Base-by-base conservation (phyloP, 208 protist species). In the Strigomonas galati region DNA sequence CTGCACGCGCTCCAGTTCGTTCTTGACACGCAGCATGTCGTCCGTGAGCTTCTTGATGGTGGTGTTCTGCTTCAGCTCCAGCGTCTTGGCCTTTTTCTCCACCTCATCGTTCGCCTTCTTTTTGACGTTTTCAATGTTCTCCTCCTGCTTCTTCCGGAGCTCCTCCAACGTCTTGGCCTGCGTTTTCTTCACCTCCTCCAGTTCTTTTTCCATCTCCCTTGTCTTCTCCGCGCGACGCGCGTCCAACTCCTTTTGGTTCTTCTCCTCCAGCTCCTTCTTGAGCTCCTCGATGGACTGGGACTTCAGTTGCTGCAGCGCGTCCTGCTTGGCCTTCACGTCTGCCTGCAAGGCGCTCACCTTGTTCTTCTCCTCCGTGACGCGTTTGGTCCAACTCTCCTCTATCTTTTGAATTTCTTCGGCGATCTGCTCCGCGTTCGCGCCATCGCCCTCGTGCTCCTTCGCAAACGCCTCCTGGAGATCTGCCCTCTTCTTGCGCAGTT, bases 151-250 rank as follows among this genome's bases (percentile, higher is more conserved):
- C 19, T 61, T 72, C 37, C 44, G 17, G 49, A 78, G 62, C 58
- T 69, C 72, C 35, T 78, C 72, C 17, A 68, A 58, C 2, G 66
- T 43, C 57, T 72, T 56, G 26, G 69, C 48, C 10, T 54, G 27
- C 23, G 54, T 56, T 15, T 26, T 35, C 55, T 65, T 37, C 46
- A 28, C 26, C 26, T 54, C 49, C 49, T 59, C 24, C 7, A 78
- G 51, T 6, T 77, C 35, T 35, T 67, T 51, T 56, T 74, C 55
- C 67, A 74, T 71, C 28, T 62, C 51, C 43, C 68, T 62, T 17
- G 68, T 58, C 32, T 69, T 43, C 21, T 72, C 30, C 44, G 58
- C 67, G 19, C 55, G 35, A 40, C 59, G 58, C 5, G 31, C 32
- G 37, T 62, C 64, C 17, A 68, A 10, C 40, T 31, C 64, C 46